A percentile compares a stretch with the other conserved stretches of the same genome.
phyloP scores from a whole-genome alignment of 768 basidiomycete species.

The Leccinum rimulosum region DNA sequence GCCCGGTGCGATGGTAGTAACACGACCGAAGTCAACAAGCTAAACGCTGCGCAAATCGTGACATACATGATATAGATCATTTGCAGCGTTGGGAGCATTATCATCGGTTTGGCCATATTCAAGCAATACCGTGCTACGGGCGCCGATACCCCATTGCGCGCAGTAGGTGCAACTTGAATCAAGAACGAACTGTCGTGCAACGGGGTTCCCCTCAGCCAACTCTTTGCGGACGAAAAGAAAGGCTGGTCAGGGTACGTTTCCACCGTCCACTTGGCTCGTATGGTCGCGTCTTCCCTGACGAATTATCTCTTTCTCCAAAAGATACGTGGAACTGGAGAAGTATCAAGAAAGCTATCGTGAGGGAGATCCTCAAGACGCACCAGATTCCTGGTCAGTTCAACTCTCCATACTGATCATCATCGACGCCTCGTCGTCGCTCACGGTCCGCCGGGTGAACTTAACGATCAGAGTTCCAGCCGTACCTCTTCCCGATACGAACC shows the following conservation, averaged over 20 bases:
- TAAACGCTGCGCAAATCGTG: too few relatives aligned
- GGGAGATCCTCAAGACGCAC: constrained; percentile 10
- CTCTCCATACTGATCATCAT: background rate
- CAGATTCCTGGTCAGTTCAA: constrained; percentile 10
- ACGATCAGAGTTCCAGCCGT: constrained; percentile 43
- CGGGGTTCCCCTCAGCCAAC: background rate
- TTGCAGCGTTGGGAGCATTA: too few relatives aligned
- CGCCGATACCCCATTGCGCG: too few relatives aligned
- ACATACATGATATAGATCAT: too few relatives aligned
- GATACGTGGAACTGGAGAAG: constrained; percentile 17
- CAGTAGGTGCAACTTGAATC: too few relatives aligned
- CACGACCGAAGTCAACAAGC: too few relatives aligned
- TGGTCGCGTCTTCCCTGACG: background rate
- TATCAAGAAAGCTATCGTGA: constrained; percentile 13
- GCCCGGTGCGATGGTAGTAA: too few relatives aligned
- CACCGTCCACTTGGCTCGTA: background rate
- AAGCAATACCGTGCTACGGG: too few relatives aligned
- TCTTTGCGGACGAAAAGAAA: constrained; percentile 15
- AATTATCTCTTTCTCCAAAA: background rate
- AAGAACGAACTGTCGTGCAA: constrained; percentile 1
- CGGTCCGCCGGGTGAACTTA: background rate
- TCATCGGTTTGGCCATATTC: too few relatives aligned
- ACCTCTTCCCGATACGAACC: constrained; percentile 50
- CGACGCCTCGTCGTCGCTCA: background rate
- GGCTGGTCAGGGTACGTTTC: constrained; percentile 12